A percentile compares a stretch with the other conserved stretches of the same genome.
Evolutionary conservation across 352 stramenopile genomes (phyloP).

Genomic region (Blastocystis sp.): DNA sequence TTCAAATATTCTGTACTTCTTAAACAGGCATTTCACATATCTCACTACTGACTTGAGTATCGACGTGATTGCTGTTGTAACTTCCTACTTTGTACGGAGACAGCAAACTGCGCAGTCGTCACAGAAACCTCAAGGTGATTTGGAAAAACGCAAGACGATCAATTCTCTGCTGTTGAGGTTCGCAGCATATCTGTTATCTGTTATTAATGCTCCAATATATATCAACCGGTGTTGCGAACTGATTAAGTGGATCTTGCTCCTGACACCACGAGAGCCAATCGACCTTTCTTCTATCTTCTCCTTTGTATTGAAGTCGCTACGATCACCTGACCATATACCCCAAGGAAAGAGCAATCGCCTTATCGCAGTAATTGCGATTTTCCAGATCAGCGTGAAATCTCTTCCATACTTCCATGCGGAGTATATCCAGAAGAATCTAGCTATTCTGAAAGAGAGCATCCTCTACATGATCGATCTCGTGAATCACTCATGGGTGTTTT

Average conservation of each 20-base stretch:
- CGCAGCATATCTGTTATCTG: background rate
- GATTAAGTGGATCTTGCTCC: background rate
- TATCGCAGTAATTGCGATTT: background rate
- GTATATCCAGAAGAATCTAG: constrained; percentile 6
- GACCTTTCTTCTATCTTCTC: background rate
- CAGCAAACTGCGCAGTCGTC: background rate
- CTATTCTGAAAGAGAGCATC: background rate
- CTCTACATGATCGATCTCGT: background rate
- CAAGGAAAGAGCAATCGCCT: background rate
- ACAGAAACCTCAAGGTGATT: background rate
- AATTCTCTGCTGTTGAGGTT: background rate
- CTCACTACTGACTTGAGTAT: background rate
- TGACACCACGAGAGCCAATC: background rate
- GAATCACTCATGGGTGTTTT: background rate
- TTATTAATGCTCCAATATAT: background rate
- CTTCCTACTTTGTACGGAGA: background rate
- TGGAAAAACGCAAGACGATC: background rate
- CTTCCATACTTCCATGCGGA: background rate
- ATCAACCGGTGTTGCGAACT: constrained; percentile 15
- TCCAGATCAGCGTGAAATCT: constrained; percentile 8
- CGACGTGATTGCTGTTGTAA: background rate
- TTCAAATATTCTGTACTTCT: background rate
- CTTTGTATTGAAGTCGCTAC: background rate
- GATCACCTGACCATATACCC: too few relatives aligned
- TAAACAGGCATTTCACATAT: background rate